Evolutionary conservation across 192 early-diverging fungal species (phyloP), one percentile per base, ranked within the genome.

Genomic region (Coemansia sp.): DNA sequence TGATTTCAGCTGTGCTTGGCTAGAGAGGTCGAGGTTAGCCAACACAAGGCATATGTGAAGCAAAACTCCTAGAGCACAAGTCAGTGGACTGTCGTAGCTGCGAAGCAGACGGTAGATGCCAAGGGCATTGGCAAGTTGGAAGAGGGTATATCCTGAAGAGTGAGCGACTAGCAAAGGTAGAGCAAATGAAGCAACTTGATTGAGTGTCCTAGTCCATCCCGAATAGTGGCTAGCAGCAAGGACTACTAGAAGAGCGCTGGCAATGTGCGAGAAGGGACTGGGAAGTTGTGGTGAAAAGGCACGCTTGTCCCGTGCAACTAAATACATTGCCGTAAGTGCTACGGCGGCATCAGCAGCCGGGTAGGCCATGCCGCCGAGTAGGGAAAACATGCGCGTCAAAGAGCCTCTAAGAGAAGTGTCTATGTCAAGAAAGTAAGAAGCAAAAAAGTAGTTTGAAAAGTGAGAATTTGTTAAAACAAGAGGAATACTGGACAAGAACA

Each of bases 31-130:
- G 16, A 77, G 75, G 22, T 64, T 24, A 8, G 66, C 22, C 10
- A 77, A 18, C n/a, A 77, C 15, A n/a, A 77, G 53, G 13, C 16
- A 58, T 1, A 36, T 16, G 65, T 77, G 36, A 24, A 77, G 16
- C 3, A 62, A 12, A 3, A 44, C 34, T 29, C 20, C 29, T 57
- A 57, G 8, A 10, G 53, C 12, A 12, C 24, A 15, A 12, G 2
- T 12, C 1, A 57, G 16, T 57, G 29, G 22, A 57, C 13, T 57
- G 27, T 2, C 53, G 12, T 29, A 8, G 29, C 12, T 57, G 29
- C 1, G 9, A 29, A 77, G 5, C 0, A 50, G 12, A 10, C 75
- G 58, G 66, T 72, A 68, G 9, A 77, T 60, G 16, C 62, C 36
- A 3, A 77, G 40, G n/a, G 67, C 20, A 13, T 61, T 60, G 16